Evolutionary conservation across 768 basidiomycete species (phyloP).

Genomic region (Russula emetica): DNA sequence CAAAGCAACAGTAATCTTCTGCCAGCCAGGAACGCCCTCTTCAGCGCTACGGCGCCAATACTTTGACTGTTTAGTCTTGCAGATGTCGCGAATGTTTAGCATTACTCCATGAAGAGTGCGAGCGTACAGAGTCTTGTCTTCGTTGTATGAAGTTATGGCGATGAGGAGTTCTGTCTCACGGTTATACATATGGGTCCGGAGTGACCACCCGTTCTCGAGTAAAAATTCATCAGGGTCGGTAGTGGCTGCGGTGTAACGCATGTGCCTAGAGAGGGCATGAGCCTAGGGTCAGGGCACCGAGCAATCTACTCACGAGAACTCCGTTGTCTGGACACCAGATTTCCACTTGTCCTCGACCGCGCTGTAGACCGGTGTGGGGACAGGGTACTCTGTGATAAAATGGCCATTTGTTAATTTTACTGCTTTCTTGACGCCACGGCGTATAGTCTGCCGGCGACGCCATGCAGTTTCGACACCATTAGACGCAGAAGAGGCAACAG

Average conservation of each 20-base stretch:
- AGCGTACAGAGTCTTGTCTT: conserved; percentile 88
- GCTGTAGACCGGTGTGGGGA: conserved; percentile 77
- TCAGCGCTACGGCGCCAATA: conserved; percentile 83
- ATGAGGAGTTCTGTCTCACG: conserved; percentile 92
- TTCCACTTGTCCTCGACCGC: conserved; percentile 80
- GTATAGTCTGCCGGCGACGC: conserved; percentile 83
- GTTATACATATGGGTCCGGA: conserved; percentile 80
- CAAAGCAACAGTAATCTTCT: conserved; percentile 83
- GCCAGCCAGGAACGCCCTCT: conserved; percentile 84
- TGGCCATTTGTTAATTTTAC: conserved; percentile 92
- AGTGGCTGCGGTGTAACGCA: conserved; percentile 92
- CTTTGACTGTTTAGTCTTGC: conserved; percentile 91
- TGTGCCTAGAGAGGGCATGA: conserved; percentile 51
- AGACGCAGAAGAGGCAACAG: conserved; percentile 37
- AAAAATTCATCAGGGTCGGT: conserved; percentile 87
- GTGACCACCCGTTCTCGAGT: conserved; percentile 74
- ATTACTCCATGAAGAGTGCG: conserved; percentile 94
- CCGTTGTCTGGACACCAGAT: conserved; percentile 61
- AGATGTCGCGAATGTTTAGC: conserved; percentile 97
- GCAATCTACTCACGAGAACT: conserved; percentile 74
- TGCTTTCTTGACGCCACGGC: conserved; percentile 88
- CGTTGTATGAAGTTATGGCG: conserved; percentile 90
- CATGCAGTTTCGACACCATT: conserved; percentile 41
- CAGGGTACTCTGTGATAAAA: conserved; percentile 86
- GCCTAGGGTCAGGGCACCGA: not conserved